A percentile compares a stretch with the other conserved stretches of the same genome.
Evolutionary conservation across 371 early-diverging fungal genomes (phyloP).

Genomic region (Actinomortierella wolfii): DNA sequence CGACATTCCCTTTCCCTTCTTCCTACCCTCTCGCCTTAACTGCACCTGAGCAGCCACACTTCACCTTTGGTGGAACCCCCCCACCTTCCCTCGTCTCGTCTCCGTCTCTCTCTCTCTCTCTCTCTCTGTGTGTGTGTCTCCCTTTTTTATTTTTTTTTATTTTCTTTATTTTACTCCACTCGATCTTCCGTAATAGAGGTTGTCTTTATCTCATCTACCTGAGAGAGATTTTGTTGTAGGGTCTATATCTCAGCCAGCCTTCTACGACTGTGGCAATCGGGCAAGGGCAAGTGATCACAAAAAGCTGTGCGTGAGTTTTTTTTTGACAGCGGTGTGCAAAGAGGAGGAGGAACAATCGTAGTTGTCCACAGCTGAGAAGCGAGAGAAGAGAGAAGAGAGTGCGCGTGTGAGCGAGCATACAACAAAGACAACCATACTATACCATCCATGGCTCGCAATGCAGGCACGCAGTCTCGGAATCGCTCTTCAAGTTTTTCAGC

Average conservation of each 20-base stretch:
- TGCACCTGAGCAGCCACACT: neutral
- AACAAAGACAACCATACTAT: neutral
- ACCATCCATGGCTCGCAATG: slow-evolving; percentile 27
- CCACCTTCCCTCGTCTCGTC: neutral
- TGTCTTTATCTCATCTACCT: slow-evolving; percentile 1
- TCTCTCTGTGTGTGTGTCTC: neutral
- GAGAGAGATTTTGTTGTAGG: no score
- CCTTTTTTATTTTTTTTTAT: slow-evolving; percentile 4
- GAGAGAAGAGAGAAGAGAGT: neutral
- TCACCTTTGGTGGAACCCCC: no score
- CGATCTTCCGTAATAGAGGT: neutral
- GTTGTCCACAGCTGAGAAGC: no score
- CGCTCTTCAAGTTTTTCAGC: slow-evolving; percentile 39
- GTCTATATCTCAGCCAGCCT: no score
- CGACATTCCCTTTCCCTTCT: neutral
- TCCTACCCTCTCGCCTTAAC: neutral
- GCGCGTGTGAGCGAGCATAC: no score
- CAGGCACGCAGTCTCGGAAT: slow-evolving; percentile 25
- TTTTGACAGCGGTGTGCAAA: no score
- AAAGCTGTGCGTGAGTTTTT: neutral
- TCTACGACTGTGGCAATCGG: neutral
- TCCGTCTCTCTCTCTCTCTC: neutral
- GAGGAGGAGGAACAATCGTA: no score
- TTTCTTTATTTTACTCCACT: slow-evolving; percentile 1
- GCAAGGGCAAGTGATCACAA: slow-evolving; percentile 1